These are phyloP conservation scores for Spergularia bocconei DNA, from an alignment of 148 eudicot genomes.

Conservation along the genomic window DNA sequence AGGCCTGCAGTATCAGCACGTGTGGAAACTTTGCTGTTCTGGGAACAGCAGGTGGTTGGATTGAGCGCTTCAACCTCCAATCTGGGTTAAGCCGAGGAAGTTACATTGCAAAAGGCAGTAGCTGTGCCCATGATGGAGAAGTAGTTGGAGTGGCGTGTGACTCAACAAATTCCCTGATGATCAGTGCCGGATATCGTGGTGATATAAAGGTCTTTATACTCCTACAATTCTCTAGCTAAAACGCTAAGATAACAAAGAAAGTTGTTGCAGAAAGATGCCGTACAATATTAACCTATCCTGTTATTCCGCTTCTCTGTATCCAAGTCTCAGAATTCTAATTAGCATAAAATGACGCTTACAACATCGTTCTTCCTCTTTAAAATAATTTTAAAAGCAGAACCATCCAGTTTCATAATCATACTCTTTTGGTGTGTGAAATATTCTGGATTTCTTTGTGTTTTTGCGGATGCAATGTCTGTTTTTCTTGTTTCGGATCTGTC, in stretches of 20 bases:
- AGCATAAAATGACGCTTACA: not conserved
- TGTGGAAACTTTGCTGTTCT: constrained; percentile 93
- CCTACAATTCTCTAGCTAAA: not conserved
- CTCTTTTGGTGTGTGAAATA: not conserved
- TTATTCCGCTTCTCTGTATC: too few species aligned
- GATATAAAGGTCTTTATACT: constrained; percentile 63
- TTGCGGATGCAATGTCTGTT: not conserved
- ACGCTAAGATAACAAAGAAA: not conserved
- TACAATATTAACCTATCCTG: not conserved
- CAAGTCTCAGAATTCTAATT: not conserved
- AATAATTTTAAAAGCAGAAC: not conserved
- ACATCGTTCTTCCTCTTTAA: not conserved
- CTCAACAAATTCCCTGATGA: constrained; percentile 79
- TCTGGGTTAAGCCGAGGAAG: constrained; percentile 94
- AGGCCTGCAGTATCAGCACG: constrained; percentile 90
- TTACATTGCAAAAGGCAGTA: constrained; percentile 56
- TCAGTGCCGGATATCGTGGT: constrained; percentile 88
- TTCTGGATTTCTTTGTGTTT: not conserved
- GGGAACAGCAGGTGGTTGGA: constrained; percentile 96
- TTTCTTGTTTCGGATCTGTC: too few species aligned
- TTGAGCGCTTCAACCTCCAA: constrained; percentile 95
- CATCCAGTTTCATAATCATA: not conserved
- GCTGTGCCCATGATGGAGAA: constrained; percentile 78
- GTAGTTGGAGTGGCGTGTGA: constrained; percentile 95
- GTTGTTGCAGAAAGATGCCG: not conserved